phyloP scores from a whole-genome alignment of 1,139 yeast species.

The Debaryomyces fabryi region DNA sequence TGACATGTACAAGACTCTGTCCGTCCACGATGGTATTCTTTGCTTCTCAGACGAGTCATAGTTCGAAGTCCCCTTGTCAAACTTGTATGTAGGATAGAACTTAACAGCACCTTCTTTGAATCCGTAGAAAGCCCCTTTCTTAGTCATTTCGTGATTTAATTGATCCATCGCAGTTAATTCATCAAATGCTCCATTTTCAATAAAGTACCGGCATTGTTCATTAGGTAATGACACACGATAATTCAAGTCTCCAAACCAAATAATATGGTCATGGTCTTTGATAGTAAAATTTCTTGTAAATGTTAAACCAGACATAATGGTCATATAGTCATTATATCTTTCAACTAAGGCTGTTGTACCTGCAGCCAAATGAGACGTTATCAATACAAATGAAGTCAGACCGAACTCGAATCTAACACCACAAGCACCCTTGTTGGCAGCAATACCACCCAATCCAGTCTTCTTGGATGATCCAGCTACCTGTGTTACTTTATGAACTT shows the following conservation, averaged over 20 bases:
- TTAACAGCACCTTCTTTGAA: constrained; percentile 74
- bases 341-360: constrained; percentile 85
- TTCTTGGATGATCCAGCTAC: constrained; percentile 81
- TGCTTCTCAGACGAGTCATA: constrained; percentile 92
- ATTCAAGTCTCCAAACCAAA: constrained; percentile 97
- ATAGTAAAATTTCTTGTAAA: constrained; percentile 73
- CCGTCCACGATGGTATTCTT: constrained; percentile 97
- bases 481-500: constrained; percentile 65
- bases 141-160: constrained; percentile 71
- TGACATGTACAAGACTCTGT: constrained; percentile 65
- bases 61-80: constrained; percentile 79
- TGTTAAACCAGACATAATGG: constrained; percentile 74
- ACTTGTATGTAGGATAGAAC: constrained; percentile 91
- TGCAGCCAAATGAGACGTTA: constrained; percentile 95
- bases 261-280: constrained; percentile 79
- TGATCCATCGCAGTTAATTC: constrained; percentile 77
- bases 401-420: constrained; percentile 81
- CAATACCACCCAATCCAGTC: constrained; percentile 89
- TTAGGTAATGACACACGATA: constrained; percentile 78
- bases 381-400: constrained; percentile 74
- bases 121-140: constrained; percentile 79
- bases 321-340: constrained; percentile 83
- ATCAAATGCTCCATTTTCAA: constrained; percentile 49
- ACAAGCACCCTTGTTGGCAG: constrained; percentile 92
- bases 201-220: constrained; percentile 67